These are phyloP conservation scores for Talaromyces stipitatus DNA, from an alignment of 495 filamentous ascomycete genomes.

Conservation along the genomic window DNA sequence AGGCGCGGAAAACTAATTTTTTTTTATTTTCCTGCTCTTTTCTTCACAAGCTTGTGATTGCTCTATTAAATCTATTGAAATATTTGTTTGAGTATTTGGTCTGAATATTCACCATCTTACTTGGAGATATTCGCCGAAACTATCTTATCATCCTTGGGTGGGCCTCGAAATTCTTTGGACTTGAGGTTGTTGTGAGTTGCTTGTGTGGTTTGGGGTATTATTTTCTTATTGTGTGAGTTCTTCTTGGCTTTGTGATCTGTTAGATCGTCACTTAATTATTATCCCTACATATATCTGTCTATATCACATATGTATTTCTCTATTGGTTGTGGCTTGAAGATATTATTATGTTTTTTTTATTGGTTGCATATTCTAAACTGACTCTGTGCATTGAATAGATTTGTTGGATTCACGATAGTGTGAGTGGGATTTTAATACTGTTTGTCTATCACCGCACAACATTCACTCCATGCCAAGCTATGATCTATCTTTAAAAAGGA, in stretches of 20 bases:
- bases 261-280: background rate
- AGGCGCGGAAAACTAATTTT: slow-evolving; percentile 32
- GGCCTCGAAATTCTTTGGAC: background rate
- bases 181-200: background rate
- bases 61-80: background rate
- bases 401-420: background rate
- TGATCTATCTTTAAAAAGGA: too few relatives aligned
- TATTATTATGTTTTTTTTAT: background rate
- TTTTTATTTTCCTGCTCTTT: slow-evolving; percentile 11
- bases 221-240: background rate
- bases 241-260: background rate
- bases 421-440: slow-evolving; percentile 1
- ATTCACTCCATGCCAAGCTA: background rate
- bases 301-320: background rate
- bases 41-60: background rate
- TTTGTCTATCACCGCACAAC: background rate
- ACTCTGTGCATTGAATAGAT: background rate
- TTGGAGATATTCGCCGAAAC: background rate
- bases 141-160: background rate
- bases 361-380: background rate
- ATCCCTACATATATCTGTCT: background rate
- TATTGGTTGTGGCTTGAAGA: background rate
- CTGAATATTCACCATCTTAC: too few relatives aligned
- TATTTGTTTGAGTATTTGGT: too few relatives aligned
- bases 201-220: background rate